phyloP scores from a whole-genome alignment of 2,329 filamentous ascomycete species.

The Sporothrix humicola region DNA sequence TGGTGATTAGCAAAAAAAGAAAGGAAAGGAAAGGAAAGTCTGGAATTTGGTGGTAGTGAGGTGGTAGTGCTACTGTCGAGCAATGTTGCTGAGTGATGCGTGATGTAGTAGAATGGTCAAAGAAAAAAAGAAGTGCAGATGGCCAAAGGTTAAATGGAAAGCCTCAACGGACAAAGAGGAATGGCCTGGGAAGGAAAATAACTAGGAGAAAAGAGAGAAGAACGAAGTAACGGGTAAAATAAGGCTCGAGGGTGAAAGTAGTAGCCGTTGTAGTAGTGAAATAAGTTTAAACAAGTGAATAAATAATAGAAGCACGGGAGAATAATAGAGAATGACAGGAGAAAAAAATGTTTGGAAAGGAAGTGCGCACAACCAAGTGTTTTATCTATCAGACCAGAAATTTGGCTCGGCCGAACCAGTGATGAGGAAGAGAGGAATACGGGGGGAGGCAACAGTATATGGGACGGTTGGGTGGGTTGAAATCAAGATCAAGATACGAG shows the following conservation, averaged over 20 bases:
- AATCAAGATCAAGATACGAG: background rate
- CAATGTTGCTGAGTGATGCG: background rate
- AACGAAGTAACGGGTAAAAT: background rate
- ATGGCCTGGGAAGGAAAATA: background rate
- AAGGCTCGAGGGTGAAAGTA: background rate
- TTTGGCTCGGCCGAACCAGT: background rate
- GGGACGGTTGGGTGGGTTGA: background rate
- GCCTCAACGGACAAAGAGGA: background rate
- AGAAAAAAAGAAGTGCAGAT: background rate
- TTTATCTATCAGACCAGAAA: constrained; percentile 16
- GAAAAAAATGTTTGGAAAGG: background rate
- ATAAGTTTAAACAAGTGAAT: background rate
- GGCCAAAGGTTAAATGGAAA: background rate
- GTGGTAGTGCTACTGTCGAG: background rate
- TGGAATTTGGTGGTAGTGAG: background rate
- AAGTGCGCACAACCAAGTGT: constrained; percentile 13
- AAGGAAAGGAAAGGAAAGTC: background rate
- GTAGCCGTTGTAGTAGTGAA: background rate
- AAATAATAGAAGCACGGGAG: background rate
- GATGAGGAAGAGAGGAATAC: background rate
- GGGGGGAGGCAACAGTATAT: background rate
- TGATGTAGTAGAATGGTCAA: background rate
- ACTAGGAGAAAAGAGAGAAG: background rate
- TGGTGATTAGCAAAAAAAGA: background rate
- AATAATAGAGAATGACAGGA: background rate